These are phyloP conservation scores for Leccinum huronense DNA, from an alignment of 1,284 basidiomycete genomes.

Conservation along the genomic window DNA sequence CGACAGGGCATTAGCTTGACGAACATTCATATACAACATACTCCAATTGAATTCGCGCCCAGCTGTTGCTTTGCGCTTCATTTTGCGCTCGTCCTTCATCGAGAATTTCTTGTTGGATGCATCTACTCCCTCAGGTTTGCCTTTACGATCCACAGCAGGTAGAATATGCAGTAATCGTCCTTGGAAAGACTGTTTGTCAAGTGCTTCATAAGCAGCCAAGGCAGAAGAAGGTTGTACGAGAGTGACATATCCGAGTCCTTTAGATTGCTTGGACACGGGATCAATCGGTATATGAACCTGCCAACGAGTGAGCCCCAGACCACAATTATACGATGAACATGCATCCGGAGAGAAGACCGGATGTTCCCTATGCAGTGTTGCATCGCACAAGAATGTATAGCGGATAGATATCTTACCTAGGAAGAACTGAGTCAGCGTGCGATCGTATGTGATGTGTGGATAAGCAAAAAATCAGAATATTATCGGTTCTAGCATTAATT, in stretches of 20 bases:
- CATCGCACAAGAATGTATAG: not conserved
- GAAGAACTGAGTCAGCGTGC: constrained; percentile 8
- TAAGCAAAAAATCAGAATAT: constrained; percentile 28
- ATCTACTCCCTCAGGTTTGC: constrained; percentile 46
- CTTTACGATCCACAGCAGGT: constrained; percentile 70
- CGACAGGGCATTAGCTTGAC: constrained; percentile 38
- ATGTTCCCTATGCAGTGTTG: not conserved
- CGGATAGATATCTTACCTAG: constrained; percentile 20
- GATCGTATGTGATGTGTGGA: not conserved
- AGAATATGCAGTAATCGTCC: constrained; percentile 91
- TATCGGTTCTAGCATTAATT: constrained; percentile 46
- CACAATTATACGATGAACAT: not conserved
- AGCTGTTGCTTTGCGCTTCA: constrained; percentile 70
- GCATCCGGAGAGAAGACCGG: not conserved
- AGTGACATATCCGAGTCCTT: constrained; percentile 85
- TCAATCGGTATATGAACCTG: constrained; percentile 87
- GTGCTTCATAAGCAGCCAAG: constrained; percentile 68
- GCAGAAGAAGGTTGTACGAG: constrained; percentile 70
- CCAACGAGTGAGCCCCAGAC: constrained; percentile 17
- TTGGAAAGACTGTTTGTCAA: constrained; percentile 89
- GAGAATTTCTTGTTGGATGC: constrained; percentile 50
- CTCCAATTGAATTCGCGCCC: constrained; percentile 94
- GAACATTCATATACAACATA: constrained; percentile 95
- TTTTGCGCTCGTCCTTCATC: constrained; percentile 68
- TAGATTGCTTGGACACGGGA: constrained; percentile 61